phyloP scores from a whole-genome alignment of 352 stramenopile genomes.

The Phytopythium chamaehyphon region DNA sequence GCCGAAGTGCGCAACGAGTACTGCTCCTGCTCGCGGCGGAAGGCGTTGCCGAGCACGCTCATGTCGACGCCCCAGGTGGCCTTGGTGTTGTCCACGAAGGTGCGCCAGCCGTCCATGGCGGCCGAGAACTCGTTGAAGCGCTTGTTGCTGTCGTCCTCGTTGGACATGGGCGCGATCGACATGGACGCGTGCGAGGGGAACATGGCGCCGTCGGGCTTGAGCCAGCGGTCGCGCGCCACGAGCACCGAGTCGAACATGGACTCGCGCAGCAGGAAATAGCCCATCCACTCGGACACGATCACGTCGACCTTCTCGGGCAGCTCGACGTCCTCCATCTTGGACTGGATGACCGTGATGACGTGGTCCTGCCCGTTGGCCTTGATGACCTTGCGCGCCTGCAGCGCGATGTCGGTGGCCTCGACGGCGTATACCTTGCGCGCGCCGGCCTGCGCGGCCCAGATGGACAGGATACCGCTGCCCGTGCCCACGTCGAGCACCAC shows the following conservation, averaged over 20 bases:
- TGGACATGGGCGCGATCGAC: conserved; percentile 95
- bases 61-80: conserved; percentile 97
- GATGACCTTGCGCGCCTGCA: conserved; percentile 95
- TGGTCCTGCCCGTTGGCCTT: conserved; percentile 95
- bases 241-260: conserved; percentile 99
- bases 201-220: conserved; percentile 96
- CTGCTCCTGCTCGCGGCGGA: conserved; percentile 87
- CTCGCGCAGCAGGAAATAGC: conserved; percentile 98
- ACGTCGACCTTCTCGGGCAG: conserved; percentile 98
- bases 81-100: conserved; percentile 91
- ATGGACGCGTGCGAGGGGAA: conserved; percentile 98
- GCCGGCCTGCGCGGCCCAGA: conserved; percentile 98
- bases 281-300: conserved; percentile 99
- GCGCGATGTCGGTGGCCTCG: conserved; percentile 97
- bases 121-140: conserved; percentile 80
- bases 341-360: conserved; percentile 98
- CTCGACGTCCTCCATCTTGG: conserved; percentile 97
- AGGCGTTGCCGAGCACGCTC: conserved; percentile 84
- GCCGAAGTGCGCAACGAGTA: conserved; percentile 85
- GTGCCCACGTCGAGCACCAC: conserved; percentile 99
- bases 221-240: conserved; percentile 93
- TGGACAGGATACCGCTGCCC: conserved; percentile 96
- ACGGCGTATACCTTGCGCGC: conserved; percentile 98
- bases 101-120: conserved; percentile 83
- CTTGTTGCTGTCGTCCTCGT: conserved; percentile 90